These are phyloP conservation scores for Dendrocalamus sinicus DNA, from an alignment of 176 grass and related monocot species.

Conservation along the genomic window DNA sequence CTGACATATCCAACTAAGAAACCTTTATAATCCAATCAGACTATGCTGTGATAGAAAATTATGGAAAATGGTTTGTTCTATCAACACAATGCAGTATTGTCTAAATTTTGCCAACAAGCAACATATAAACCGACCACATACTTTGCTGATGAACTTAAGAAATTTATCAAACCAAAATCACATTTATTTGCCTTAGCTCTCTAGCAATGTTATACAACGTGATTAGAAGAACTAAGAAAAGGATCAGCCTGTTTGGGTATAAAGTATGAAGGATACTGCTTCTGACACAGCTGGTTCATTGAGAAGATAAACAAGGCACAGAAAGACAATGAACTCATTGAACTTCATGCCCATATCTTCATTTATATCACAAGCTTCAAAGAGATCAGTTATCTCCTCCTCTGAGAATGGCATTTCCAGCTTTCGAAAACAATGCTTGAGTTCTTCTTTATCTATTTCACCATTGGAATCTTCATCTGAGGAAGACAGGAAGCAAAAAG, in stretches of 20 bases:
- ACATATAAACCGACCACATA: neutral
- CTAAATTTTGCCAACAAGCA: neutral
- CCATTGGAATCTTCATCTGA: constrained; percentile 97
- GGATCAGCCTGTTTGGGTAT: neutral
- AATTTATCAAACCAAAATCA: constrained; percentile 9
- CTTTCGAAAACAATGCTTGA: constrained; percentile 80
- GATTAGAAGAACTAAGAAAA: neutral
- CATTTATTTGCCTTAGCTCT: neutral
- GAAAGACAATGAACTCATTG: constrained; percentile 95
- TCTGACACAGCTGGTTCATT: constrained; percentile 69
- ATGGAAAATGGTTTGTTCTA: neutral
- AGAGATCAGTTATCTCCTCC: constrained; percentile 80
- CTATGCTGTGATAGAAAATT: neutral
- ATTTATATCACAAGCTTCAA: constrained; percentile 90
- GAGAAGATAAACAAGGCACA: constrained; percentile 94
- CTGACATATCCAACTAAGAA: neutral
- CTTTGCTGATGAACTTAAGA: neutral
- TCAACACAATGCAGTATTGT: neutral
- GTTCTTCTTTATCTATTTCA: constrained; percentile 83
- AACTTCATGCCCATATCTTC: constrained; percentile 93
- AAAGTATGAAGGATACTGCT: constrained; percentile 80
- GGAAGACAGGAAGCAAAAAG: neutral
- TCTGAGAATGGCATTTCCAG: constrained; percentile 79
- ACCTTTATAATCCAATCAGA: neutral
- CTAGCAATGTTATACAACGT: constrained; percentile 13